A percentile compares a stretch with the other conserved stretches of the same genome.
Conservation (phyloP, 2,329 filamentous ascomycete species). For the Aspergillus fumigatiaffinis region DNA sequence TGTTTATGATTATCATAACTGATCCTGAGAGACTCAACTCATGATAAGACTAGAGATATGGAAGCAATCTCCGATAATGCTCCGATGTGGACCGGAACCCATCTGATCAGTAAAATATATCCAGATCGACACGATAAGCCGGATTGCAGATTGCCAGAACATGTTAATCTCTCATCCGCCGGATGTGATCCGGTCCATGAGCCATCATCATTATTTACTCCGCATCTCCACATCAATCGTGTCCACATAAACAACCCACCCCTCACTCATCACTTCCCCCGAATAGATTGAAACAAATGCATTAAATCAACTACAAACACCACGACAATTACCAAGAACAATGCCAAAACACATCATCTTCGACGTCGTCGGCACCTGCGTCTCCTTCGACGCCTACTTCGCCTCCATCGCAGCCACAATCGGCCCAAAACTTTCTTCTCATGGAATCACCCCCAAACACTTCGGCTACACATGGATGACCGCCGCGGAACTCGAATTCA, state of each 20-base stretch:
- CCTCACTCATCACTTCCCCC: background rate
- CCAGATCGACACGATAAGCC: too few species aligned
- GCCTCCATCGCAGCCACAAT: conserved; percentile 34
- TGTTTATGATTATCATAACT: too few species aligned
- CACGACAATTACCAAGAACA: background rate
- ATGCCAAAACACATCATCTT: conserved; percentile 46
- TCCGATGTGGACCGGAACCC: background rate
- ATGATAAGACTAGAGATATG: too few species aligned
- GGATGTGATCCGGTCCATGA: too few species aligned
- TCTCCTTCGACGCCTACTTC: conserved; percentile 44
- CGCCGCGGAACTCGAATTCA: conserved; percentile 44
- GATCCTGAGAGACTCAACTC: too few species aligned
- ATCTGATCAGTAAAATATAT: too few species aligned
- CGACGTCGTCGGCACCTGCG: conserved; percentile 50
- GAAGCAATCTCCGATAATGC: background rate
- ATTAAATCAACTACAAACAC: background rate
- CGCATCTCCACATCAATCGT: too few species aligned
- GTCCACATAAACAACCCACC: background rate
- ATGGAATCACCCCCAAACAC: conserved; percentile 33
- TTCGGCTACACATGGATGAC: conserved; percentile 46
- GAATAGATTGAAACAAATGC: background rate
- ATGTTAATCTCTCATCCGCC: too few species aligned
- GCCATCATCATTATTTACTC: too few species aligned
- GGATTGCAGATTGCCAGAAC: too few species aligned
- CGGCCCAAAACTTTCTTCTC: conserved; percentile 30